Base-by-base conservation (phyloP, 2,329 filamentous ascomycete species). In the Fusarium fracticaudum region DNA sequence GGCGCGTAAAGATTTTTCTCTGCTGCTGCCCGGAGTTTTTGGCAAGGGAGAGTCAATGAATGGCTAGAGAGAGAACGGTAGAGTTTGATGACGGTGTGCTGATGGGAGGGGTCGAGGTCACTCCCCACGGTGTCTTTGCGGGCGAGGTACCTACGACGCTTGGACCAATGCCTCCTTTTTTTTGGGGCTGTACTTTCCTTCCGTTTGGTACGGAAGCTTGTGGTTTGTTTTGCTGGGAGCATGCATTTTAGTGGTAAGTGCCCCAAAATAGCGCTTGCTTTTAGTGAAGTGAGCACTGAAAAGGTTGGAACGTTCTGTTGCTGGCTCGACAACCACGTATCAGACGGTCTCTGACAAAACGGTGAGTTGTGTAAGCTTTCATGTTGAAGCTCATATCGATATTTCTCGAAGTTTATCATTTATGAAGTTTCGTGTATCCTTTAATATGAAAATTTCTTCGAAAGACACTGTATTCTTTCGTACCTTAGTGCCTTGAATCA, bases 1-100 rank as follows among this genome's bases (percentile, higher is more conserved):
- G 86, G 82, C 85, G 85, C 85, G 84, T 84, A 83, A 83, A 84
- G 85, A 88, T 85, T 88, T 87, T 70, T 88, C 57, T 88, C 85
- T 55, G 24, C 20, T 55, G 82, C 84, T 83, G 78, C 65, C 60
- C 40, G 80, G 77, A 68, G 77, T 76, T 79, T 70, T 70, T 76
- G 78, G 80, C 78, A 81, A 74, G 79, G 76, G 76, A 73, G 69
- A 66, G 68, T 76, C 67, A 64, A 64, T 69, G 44, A 24, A 44
- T 63, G 60, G 60, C 61, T 55, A 64, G 69, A 71, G 61, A 58
- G 51, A n/a, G 38, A 55, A 67, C 60, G 63, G 60, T 64, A 61
- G 62, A 55, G 70, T 74, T 74, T 68, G 74, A 77, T 77, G 77
- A 78, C 79, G 72, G 74, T 72, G 76, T 76, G 73, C 72, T 67